phyloP scores from a whole-genome alignment of 2,329 filamentous ascomycete genomes.

The Arthrobotrys entomopaga region DNA sequence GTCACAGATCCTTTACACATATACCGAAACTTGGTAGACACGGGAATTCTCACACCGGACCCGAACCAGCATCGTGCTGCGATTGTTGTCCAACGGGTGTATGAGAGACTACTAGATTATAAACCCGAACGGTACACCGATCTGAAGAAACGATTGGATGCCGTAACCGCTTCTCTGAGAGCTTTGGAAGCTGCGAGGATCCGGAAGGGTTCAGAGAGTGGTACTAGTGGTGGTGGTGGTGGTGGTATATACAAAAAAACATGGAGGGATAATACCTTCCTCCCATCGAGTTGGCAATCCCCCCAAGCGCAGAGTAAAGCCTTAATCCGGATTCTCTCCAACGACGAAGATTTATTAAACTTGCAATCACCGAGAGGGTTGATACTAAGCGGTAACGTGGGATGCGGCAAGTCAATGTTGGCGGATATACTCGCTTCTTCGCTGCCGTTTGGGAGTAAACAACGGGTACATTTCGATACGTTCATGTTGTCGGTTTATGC shows the following conservation, averaged over 20 bases:
- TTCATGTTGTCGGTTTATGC: slow-evolving; percentile 84
- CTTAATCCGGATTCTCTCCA: slow-evolving; percentile 74
- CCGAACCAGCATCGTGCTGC: slow-evolving; percentile 77
- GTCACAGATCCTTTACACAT: slow-evolving; percentile 80
- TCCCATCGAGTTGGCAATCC: slow-evolving; percentile 71
- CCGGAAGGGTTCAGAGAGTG: slow-evolving; percentile 43
- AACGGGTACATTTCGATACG: slow-evolving; percentile 83
- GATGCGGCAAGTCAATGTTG: slow-evolving; percentile 86
- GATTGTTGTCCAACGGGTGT: slow-evolving; percentile 80
- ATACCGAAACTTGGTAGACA: slow-evolving; percentile 76
- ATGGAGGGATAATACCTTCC: slow-evolving; percentile 70
- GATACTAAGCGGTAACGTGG: slow-evolving; percentile 82
- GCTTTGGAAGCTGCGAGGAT: slow-evolving; percentile 32
- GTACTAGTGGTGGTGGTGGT: slow-evolving; percentile 61
- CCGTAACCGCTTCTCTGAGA: slow-evolving; percentile 37
- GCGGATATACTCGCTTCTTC: slow-evolving; percentile 82
- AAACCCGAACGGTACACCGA: slow-evolving; percentile 76
- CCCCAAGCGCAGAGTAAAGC: slow-evolving; percentile 70
- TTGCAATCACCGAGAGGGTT: slow-evolving; percentile 78
- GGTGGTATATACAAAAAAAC: slow-evolving; percentile 66
- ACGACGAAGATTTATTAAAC: slow-evolving; percentile 65
- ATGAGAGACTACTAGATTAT: slow-evolving; percentile 80
- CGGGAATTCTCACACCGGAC: slow-evolving; percentile 74
- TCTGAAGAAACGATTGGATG: slow-evolving; percentile 64
- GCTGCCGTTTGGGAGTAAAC: slow-evolving; percentile 77